Evolutionary conservation across 2,329 filamentous ascomycete species (phyloP), one percentile per base, ranked within the genome.

Genomic region (Aurifilum marmelostoma): DNA sequence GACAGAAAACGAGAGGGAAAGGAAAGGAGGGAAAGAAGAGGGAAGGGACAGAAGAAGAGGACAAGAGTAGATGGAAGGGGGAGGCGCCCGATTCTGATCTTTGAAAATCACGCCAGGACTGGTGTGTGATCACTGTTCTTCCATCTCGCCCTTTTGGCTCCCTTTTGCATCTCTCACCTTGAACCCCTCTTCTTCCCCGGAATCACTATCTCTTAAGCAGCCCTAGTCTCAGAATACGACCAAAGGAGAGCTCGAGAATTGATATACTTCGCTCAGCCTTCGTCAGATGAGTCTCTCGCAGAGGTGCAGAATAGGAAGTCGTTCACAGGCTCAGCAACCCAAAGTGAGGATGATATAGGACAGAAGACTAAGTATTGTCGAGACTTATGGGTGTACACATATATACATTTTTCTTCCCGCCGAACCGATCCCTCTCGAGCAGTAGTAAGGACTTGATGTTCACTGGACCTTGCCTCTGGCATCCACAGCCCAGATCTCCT

Each of bases 401-500:
- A 60, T n/a, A 60, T 32, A 34, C 34, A 34, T 34, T 39, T 39
- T 6, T 39, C 29, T 60, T n/a, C 8, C 21, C 16, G 32, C 32
- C 34, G 4, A 6, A n/a, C 32, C 32, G 27, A 2, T 12, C 27
- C 16, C 32, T 6, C 32, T 60, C 37, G 7, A 39, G 37, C 37
- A 47, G 21, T 21, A 21, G 2, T 11, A 9, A n/a, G 8, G 1
- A 7, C 12, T 37, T 16, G n/a, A n/a, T 34, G 8, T 32, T 71
- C 76, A 86, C 73, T 86, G 84, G 29, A 86, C 84, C 73, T 81
- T 85, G 3, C 84, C 84, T 63, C 84, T 78, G 1, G 82, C 79
- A 74, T 84, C 83, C 6, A 86, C 84, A 0, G 77, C 73, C 84
- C 84, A 86, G 29, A 85, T 84, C 72, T 85, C 83, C 71, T 84